phyloP scores from a whole-genome alignment of 2,329 filamentous ascomycete genomes.

The Cadophora malorum region DNA sequence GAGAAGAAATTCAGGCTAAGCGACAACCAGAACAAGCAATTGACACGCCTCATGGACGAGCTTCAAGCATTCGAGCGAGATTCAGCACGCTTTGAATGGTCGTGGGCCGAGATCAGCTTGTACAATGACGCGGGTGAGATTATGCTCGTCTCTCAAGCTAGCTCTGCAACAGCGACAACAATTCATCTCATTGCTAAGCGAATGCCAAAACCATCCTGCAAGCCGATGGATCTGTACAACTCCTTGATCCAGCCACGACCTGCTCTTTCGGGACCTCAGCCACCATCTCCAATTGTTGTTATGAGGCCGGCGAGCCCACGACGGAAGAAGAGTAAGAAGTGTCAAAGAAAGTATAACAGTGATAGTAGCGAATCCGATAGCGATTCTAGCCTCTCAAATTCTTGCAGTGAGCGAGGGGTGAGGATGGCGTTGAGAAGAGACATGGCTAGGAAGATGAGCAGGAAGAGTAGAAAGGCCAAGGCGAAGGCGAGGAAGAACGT shows the following conservation, averaged over 20 bases:
- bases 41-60: constrained; percentile 36
- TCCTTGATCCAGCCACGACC: constrained; percentile 24
- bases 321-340: constrained; percentile 16
- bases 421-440: constrained; percentile 23
- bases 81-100: constrained; percentile 37
- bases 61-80: constrained; percentile 32
- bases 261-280: background rate
- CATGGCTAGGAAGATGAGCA: background rate
- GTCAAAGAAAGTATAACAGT: constrained; percentile 8
- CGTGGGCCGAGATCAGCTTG: constrained; percentile 34
- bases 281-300: background rate
- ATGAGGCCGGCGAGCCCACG: background rate
- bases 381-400: constrained; percentile 14
- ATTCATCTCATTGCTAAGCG: constrained; percentile 38
- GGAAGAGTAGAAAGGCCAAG: background rate
- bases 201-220: constrained; percentile 23
- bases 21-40: constrained; percentile 35
- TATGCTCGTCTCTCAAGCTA: background rate
- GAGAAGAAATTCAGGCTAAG: constrained; percentile 32
- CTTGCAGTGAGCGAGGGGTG: constrained; percentile 25
- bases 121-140: constrained; percentile 27
- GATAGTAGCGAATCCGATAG: constrained; percentile 21
- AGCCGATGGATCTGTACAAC: constrained; percentile 28
- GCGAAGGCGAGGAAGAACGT: background rate
- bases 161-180: constrained; percentile 18